Evolutionary conservation across 2,329 filamentous ascomycete species (phyloP).

Genomic region (Rasamsonia emersonii): DNA sequence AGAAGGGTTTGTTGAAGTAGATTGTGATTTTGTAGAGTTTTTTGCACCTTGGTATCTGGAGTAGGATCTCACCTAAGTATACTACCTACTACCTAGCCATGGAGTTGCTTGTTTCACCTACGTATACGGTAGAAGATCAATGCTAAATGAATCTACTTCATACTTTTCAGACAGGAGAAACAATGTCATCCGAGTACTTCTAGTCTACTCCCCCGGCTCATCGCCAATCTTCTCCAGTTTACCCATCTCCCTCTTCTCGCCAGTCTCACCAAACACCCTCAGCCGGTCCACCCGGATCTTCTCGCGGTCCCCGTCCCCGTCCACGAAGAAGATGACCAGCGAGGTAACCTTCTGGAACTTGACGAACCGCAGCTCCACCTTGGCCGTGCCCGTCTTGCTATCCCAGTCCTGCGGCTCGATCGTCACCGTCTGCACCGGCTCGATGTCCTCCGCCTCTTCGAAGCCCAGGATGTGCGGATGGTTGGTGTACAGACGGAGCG

Average conservation of each 20-base stretch:
- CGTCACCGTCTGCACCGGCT: constrained; percentile 70
- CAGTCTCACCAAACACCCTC: constrained; percentile 72
- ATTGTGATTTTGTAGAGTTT: too few relatives aligned
- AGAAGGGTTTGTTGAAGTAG: too few relatives aligned
- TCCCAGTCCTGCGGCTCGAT: constrained; percentile 75
- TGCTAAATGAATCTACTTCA: too few relatives aligned
- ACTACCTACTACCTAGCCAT: too few relatives aligned
- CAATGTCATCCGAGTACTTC: constrained; percentile 2
- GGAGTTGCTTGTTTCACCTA: too few relatives aligned
- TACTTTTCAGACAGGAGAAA: too few relatives aligned
- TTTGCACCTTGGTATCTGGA: too few relatives aligned
- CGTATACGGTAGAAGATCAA: too few relatives aligned
- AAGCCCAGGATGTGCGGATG: constrained; percentile 85
- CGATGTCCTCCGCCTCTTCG: constrained; percentile 82
- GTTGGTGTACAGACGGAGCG: constrained; percentile 81
- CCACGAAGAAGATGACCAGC: constrained; percentile 77
- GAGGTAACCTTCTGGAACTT: constrained; percentile 94
- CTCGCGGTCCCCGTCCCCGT: constrained; percentile 75
- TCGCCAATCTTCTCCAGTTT: constrained; percentile 93
- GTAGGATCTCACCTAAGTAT: too few relatives aligned
- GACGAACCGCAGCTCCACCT: constrained; percentile 72
- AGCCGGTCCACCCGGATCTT: constrained; percentile 63
- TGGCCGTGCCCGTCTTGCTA: constrained; percentile 59
- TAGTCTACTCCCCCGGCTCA: constrained; percentile 51
- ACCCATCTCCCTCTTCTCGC: constrained; percentile 86